A percentile compares a stretch with the other conserved stretches of the same genome.
Conservation (phyloP, 495 filamentous ascomycete genomes). For the Penicillium dipodomyicola region DNA sequence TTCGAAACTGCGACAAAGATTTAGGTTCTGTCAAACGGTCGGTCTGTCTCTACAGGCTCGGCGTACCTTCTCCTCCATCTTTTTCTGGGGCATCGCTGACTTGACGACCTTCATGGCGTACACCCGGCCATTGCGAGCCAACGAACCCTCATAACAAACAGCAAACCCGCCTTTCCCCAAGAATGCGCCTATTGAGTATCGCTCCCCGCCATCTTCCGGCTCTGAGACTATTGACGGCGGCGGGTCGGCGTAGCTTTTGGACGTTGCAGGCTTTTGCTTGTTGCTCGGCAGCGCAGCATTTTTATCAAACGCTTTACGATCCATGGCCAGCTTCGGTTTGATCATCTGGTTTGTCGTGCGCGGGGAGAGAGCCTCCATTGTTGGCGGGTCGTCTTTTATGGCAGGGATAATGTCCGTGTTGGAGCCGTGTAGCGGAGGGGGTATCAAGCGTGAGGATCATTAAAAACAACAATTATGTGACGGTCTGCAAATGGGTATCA, state of each 20-base stretch:
- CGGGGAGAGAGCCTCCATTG: constrained; percentile 70
- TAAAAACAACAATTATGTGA: constrained; percentile 18
- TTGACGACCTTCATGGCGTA: constrained; percentile 90
- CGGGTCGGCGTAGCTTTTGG: constrained; percentile 65
- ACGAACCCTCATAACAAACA: constrained; percentile 77
- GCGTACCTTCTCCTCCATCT: constrained; percentile 82
- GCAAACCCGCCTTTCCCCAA: constrained; percentile 96
- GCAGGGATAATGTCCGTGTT: constrained; percentile 11
- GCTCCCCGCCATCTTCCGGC: constrained; percentile 68
- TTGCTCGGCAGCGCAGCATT: constrained; percentile 49
- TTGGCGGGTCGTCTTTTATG: constrained; percentile 15
- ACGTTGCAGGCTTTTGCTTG: constrained; percentile 40
- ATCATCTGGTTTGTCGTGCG: constrained; percentile 63
- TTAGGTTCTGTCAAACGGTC: constrained; percentile 29
- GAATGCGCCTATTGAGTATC: constrained; percentile 77
- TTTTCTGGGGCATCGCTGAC: constrained; percentile 79
- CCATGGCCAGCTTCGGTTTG: constrained; percentile 41
- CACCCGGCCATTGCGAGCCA: constrained; percentile 60
- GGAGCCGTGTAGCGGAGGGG: constrained; percentile 20
- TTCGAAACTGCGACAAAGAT: constrained; percentile 71
- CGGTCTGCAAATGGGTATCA: constrained; percentile 25
- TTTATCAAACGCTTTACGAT: constrained; percentile 53
- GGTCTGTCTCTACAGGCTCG: background rate
- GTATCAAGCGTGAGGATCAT: constrained; percentile 24
- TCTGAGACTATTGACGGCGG: constrained; percentile 76